These are phyloP conservation scores for Cynanchum wilfordii DNA, from an alignment of 257 asterid species.

Conservation along the genomic window DNA sequence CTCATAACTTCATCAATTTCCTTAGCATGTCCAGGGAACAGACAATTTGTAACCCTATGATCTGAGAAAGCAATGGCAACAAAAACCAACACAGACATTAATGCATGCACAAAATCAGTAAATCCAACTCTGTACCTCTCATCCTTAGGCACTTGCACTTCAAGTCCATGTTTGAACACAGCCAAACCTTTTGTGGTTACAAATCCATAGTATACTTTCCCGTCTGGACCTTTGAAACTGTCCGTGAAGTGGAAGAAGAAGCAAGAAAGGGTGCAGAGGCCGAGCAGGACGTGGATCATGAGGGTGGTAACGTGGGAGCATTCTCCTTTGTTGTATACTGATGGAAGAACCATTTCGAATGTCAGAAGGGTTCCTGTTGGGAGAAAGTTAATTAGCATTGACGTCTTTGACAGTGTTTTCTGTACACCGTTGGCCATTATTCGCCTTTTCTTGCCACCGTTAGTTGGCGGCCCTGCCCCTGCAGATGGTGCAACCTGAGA, in stretches of 20 bases:
- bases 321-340: constrained; percentile 54
- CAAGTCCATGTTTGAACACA: constrained; percentile 68
- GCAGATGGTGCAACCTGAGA: constrained; percentile 11
- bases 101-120: constrained; percentile 76
- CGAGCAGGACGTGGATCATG: constrained; percentile 63
- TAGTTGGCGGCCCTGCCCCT: constrained; percentile 17
- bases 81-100: constrained; percentile 79
- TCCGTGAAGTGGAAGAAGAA: constrained; percentile 96
- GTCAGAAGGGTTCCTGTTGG: constrained; percentile 93
- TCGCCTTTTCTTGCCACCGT: constrained; percentile 42
- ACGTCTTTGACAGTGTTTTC: constrained; percentile 74
- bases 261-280: constrained; percentile 65
- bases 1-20: constrained; percentile 80
- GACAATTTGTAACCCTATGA: constrained; percentile 73
- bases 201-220: constrained; percentile 74
- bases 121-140: constrained; percentile 52
- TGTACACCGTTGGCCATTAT: constrained; percentile 77
- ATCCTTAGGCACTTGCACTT: constrained; percentile 62
- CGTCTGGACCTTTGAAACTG: constrained; percentile 72
- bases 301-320: constrained; percentile 57
- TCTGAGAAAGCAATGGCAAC: constrained; percentile 76
- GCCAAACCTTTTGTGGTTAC: constrained; percentile 66
- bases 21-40: constrained; percentile 64
- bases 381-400: constrained; percentile 74
- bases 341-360: constrained; percentile 88